Conservation (phyloP, 2,329 filamentous ascomycete genomes). For the Neofusicoccum parvum region DNA sequence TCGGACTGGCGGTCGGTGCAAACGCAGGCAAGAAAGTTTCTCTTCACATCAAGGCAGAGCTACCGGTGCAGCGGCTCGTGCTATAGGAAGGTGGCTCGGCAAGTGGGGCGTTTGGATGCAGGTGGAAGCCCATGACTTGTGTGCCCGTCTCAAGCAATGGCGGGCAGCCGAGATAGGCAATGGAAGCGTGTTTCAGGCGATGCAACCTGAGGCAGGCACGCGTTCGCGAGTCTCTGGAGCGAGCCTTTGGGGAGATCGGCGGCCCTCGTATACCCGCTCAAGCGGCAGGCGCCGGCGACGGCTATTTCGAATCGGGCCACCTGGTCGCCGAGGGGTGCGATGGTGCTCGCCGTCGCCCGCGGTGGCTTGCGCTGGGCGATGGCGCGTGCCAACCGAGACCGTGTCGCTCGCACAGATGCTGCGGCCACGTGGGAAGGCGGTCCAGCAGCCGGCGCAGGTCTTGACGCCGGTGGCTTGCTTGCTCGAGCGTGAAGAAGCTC, state of each 20-base stretch:
- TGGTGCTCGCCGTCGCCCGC: neutral
- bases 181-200: constrained; percentile 4
- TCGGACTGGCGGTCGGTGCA: neutral
- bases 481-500: neutral
- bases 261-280: neutral
- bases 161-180: neutral
- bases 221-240: neutral
- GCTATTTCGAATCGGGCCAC: neutral
- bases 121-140: neutral
- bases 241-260: neutral
- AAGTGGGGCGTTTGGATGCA: neutral
- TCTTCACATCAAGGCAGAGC: neutral
- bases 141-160: neutral
- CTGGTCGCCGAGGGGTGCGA: neutral
- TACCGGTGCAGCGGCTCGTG: neutral
- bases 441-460: neutral
- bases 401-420: neutral
- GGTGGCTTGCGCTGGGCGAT: neutral
- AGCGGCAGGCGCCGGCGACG: neutral
- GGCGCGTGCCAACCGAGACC: neutral
- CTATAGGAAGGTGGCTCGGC: neutral
- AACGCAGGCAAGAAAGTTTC: neutral
- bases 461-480: constrained; percentile 10
- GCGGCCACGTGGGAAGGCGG: neutral
- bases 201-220: neutral